Evolutionary conservation across 768 basidiomycete species (phyloP), one percentile per base, ranked within the genome.

Genomic region (Auriscalpium orientale): DNA sequence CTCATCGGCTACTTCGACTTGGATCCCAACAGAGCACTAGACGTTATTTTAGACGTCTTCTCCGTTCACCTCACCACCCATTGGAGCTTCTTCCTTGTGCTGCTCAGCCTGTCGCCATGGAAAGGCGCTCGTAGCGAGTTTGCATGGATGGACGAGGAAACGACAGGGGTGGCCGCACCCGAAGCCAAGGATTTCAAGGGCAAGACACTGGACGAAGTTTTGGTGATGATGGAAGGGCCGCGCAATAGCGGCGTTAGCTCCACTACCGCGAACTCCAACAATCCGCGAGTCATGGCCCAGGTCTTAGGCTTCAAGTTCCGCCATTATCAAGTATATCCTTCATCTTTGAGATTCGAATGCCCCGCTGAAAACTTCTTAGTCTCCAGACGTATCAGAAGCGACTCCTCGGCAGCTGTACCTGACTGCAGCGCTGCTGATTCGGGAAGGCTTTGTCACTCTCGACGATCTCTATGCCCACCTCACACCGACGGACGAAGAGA

Each of bases 291-390:
- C 20, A 72, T 91, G 55, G 86, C 91, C 13, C 94, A 99, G 72
- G 89, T 98, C 8, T 74, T 99, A 20, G 97, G 97, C n/a, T 98
- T 98, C 79, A 99, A 99, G 70, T 95, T 97, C 64, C 79, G 81
- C 9, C 85, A 87, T 67, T 95, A 95, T 70, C 87, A 95, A 73
- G 95, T 93, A 60, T 56, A 45, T 10, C 37, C 1, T 33, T 20
- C 43, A 43, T 46, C 18, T 46, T 18, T 55, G 28, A 46, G 53
- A 43, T 49, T 38, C 37, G 63, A 62, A 64, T 50, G 57, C 47
- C 11, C 13, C 13, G 38, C 43, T 53, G 54, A 63, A 52, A 67
- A 43, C 3, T 37, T 38, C 4, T 6, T 58, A 89, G 84, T 73
- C 75, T 16, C 67, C 77, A 28, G 87, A 87, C 9, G 77, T 78